Percentiles rank a stretch among this genome's conserved stretches.
Evolutionary conservation across 345 rosid species (phyloP).

Genomic region (Combretum micranthum): DNA sequence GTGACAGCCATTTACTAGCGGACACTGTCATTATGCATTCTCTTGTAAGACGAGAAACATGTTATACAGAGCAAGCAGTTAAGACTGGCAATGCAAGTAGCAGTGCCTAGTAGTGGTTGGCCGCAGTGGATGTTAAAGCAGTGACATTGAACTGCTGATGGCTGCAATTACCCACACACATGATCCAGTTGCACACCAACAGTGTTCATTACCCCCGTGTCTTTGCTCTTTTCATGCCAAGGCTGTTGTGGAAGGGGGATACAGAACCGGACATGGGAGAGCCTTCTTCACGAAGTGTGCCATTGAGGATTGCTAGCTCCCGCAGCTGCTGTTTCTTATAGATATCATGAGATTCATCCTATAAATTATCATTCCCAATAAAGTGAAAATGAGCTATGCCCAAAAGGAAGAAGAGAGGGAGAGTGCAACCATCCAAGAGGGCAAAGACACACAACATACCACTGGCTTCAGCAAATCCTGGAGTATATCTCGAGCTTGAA

Average conservation of each 20-base stretch:
- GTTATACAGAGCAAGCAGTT: neutral
- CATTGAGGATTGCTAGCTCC: conserved; percentile 92
- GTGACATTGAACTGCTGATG: neutral
- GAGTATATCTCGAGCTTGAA: conserved; percentile 92
- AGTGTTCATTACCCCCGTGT: conserved; percentile 50
- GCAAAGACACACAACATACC: conserved; percentile 30
- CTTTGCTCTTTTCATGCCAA: conserved; percentile 96
- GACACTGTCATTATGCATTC: conserved; percentile 2
- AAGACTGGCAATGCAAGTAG: neutral
- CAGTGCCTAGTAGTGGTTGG: neutral
- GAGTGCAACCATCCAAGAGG: neutral
- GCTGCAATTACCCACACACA: neutral
- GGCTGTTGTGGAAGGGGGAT: conserved; percentile 82
- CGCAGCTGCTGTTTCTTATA: conserved; percentile 96
- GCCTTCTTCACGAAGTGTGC: conserved; percentile 85
- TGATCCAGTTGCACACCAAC: conserved; percentile 3
- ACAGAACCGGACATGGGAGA: conserved; percentile 92
- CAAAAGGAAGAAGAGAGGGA: neutral
- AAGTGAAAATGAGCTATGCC: too few relatives aligned
- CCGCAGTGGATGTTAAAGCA: neutral
- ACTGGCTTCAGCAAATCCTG: conserved; percentile 87
- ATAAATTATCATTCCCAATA: neutral
- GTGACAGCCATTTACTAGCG: conserved; percentile 15
- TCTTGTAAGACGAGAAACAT: neutral
- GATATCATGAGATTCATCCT: conserved; percentile 95